A percentile compares a stretch with the other conserved stretches of the same genome.
Conservation (phyloP, 805 yeast species). For the Cyberlindnera galapagoensis region DNA sequence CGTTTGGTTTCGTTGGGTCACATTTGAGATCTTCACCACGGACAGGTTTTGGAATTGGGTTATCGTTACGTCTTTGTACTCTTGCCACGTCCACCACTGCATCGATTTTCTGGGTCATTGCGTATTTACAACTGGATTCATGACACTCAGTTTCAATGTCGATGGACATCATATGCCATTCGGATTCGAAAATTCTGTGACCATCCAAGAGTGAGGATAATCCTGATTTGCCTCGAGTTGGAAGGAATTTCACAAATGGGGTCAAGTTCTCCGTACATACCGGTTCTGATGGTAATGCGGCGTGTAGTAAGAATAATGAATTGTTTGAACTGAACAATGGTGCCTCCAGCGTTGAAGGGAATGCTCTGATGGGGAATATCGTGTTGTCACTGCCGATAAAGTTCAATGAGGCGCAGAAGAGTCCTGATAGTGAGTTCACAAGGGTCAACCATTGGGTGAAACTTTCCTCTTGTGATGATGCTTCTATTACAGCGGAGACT, state of each 20-base stretch:
- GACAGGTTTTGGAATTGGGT: slow-evolving; percentile 77
- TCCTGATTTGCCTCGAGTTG: slow-evolving; percentile 90
- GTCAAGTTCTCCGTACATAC: slow-evolving; percentile 96
- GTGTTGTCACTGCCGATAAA: slow-evolving; percentile 78
- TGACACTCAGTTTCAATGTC: slow-evolving; percentile 61
- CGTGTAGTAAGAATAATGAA: slow-evolving; percentile 55
- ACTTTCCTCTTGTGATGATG: slow-evolving; percentile 47
- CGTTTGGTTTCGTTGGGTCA: slow-evolving; percentile 53
- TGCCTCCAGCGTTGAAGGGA: slow-evolving; percentile 18
- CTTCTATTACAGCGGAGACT: slow-evolving; percentile 80
- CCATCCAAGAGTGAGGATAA: slow-evolving; percentile 82
- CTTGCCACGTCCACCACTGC: slow-evolving; percentile 67
- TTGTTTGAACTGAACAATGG: slow-evolving; percentile 28
- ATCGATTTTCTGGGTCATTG: slow-evolving; percentile 61
- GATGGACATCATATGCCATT: slow-evolving; percentile 91
- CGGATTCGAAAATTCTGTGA: slow-evolving; percentile 81
- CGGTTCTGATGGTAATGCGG: slow-evolving; percentile 91
- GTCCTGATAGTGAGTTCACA: slow-evolving; percentile 75
- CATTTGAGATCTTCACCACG: slow-evolving; percentile 69
- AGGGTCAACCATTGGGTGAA: slow-evolving; percentile 61
- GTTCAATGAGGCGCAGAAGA: slow-evolving; percentile 91
- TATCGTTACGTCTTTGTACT: slow-evolving; percentile 51
- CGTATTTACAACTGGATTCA: slow-evolving; percentile 37
- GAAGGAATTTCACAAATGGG: slow-evolving; percentile 83
- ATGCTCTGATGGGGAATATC: slow-evolving; percentile 50